Conservation (phyloP, 2,329 filamentous ascomycete species). For the Lachnellula hyalina region DNA sequence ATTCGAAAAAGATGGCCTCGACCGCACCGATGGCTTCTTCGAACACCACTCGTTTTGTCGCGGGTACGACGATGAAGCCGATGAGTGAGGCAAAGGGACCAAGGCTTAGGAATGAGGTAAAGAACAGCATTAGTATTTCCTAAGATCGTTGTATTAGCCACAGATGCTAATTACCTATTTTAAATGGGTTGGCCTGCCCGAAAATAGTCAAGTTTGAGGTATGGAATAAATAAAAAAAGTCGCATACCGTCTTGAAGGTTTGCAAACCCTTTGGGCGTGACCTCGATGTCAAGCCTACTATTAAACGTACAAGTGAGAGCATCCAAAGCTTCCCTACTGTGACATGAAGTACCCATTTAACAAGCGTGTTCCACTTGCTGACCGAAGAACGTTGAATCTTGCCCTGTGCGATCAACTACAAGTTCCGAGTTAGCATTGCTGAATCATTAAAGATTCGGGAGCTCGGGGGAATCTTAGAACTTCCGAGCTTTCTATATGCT, state of each 20-base stretch:
- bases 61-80: slow-evolving; percentile 4
- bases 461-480: too few species aligned
- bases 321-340: slow-evolving; percentile 1
- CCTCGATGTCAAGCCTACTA: neutral
- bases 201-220: neutral
- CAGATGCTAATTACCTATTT: neutral
- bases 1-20: neutral
- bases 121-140: neutral
- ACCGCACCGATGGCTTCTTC: neutral
- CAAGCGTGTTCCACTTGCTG: slow-evolving; percentile 6
- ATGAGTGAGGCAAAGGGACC: neutral
- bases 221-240: neutral
- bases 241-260: neutral
- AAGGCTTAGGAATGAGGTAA: neutral
- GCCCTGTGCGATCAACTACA: slow-evolving; percentile 3
- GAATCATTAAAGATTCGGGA: too few species aligned
- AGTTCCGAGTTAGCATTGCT: too few species aligned
- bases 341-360: slow-evolving; percentile 2
- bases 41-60: slow-evolving; percentile 1
- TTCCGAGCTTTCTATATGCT: too few species aligned
- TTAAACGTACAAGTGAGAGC: neutral
- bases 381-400: neutral
- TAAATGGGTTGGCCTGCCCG: neutral
- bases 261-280: neutral
- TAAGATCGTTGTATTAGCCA: neutral